phyloP scores from a whole-genome alignment of 192 early-diverging fungal species.

The Allomyces arbusculus region DNA sequence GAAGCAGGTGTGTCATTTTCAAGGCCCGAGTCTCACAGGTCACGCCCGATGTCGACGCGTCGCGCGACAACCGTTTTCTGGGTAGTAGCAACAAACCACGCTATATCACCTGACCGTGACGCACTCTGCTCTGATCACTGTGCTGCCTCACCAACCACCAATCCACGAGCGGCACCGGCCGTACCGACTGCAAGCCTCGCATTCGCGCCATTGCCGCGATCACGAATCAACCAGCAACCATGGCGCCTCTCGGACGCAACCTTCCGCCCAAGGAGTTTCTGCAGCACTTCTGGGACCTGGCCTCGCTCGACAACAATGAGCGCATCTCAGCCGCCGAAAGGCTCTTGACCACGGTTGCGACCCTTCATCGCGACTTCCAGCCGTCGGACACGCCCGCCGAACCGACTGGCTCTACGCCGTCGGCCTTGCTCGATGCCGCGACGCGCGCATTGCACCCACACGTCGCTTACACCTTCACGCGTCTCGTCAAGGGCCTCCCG shows the following conservation, averaged over 20 bases:
- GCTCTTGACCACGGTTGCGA: slow-evolving; percentile 33
- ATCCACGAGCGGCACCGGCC: no score
- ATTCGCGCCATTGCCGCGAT: no score
- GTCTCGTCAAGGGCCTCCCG: slow-evolving; percentile 72
- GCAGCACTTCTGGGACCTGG: slow-evolving; percentile 57
- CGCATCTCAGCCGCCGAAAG: slow-evolving; percentile 40
- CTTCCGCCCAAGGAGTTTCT: slow-evolving; percentile 9
- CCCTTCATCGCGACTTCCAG: slow-evolving; percentile 16
- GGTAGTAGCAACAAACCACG: no score
- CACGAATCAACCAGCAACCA: neutral
- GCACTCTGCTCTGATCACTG: no score
- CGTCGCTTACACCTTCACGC: slow-evolving; percentile 65
- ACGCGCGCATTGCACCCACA: slow-evolving; percentile 47
- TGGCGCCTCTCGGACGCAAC: neutral
- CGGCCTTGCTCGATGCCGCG: slow-evolving; percentile 37
- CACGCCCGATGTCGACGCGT: no score
- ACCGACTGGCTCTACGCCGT: slow-evolving; percentile 9
- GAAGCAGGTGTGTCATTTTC: no score
- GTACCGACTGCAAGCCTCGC: no score
- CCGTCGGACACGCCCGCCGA: neutral
- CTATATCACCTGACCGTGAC: no score
- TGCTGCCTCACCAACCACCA: no score
- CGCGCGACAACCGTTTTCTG: no score
- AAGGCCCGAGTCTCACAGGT: no score
- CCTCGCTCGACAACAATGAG: slow-evolving; percentile 44